Percentiles rank a stretch among this genome's conserved stretches.
These are phyloP conservation scores for Marasmius oreades DNA, from an alignment of 1,284 basidiomycete genomes.

Conservation along the genomic window DNA sequence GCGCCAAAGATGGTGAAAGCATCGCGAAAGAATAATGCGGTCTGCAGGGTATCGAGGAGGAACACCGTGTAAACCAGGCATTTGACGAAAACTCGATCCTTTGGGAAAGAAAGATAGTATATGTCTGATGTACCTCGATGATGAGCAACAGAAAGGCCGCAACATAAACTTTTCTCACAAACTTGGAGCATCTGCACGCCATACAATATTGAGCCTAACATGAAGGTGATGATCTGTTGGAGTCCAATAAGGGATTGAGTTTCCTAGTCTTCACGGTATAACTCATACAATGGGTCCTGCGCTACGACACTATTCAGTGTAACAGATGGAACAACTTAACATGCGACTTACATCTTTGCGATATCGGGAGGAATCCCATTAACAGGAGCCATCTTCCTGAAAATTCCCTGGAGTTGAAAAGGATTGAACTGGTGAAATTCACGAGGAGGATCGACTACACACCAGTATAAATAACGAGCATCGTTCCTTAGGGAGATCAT, in stretches of 20 bases:
- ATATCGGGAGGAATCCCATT: background rate
- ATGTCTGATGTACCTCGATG: slow-evolving; percentile 1
- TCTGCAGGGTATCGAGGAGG: slow-evolving; percentile 8
- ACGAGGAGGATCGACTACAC: background rate
- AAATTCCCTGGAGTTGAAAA: background rate
- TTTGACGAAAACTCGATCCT: slow-evolving; percentile 5
- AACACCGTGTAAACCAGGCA: slow-evolving; percentile 6
- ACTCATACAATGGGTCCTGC: background rate
- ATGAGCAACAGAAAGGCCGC: background rate
- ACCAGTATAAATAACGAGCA: background rate
- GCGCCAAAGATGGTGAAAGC: slow-evolving; percentile 8
- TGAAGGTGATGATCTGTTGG: background rate
- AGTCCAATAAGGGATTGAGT: background rate
- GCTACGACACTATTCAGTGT: background rate
- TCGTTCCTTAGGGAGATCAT: background rate
- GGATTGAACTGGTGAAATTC: background rate
- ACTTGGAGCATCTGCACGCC: slow-evolving; percentile 4
- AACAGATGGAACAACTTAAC: background rate
- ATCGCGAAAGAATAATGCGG: slow-evolving; percentile 3
- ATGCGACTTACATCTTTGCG: background rate
- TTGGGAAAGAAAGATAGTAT: slow-evolving; percentile 11
- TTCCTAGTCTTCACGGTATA: no score
- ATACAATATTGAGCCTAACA: background rate
- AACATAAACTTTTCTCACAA: background rate
- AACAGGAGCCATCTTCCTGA: background rate